These are phyloP conservation scores for Lecanicillium sp. DNA, from an alignment of 2,329 filamentous ascomycete species.

Conservation along the genomic window DNA sequence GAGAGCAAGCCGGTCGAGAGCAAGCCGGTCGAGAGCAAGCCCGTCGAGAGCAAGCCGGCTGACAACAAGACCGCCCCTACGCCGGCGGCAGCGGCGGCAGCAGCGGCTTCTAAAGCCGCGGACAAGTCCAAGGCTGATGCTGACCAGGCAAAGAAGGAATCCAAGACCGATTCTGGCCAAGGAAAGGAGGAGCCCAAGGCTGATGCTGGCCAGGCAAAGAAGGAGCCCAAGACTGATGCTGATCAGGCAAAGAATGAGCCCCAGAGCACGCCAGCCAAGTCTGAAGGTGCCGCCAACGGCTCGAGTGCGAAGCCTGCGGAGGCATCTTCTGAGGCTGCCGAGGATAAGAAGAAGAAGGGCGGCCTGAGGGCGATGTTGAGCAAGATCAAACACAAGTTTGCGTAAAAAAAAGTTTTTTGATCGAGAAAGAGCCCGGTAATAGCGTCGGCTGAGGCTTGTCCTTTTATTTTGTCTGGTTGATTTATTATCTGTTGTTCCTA, in stretches of 20 bases:
- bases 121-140: no score
- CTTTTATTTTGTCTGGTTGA: constrained; percentile 21
- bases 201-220: not conserved
- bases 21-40: constrained; percentile 3
- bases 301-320: constrained; percentile 14
- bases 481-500: constrained; percentile 23
- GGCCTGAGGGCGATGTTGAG: constrained; percentile 54
- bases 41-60: not conserved
- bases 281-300: constrained; percentile 13
- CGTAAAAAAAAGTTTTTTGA: constrained; percentile 15
- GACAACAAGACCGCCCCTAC: constrained; percentile 14
- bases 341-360: constrained; percentile 56
- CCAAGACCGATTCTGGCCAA: not conserved
- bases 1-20: not conserved
- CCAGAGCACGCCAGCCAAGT: no score
- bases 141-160: not conserved
- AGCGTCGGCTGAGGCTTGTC: no score
- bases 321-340: constrained; percentile 4
- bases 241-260: not conserved
- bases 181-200: not conserved
- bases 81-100: no score
- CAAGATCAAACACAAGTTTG: constrained; percentile 43
- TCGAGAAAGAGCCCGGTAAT: no score
- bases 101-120: no score
- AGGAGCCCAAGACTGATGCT: not conserved